Evolutionary conservation across 2,329 filamentous ascomycete species (phyloP), one percentile per base, ranked within the genome.

Genomic region (Talaromyces verruculosus): DNA sequence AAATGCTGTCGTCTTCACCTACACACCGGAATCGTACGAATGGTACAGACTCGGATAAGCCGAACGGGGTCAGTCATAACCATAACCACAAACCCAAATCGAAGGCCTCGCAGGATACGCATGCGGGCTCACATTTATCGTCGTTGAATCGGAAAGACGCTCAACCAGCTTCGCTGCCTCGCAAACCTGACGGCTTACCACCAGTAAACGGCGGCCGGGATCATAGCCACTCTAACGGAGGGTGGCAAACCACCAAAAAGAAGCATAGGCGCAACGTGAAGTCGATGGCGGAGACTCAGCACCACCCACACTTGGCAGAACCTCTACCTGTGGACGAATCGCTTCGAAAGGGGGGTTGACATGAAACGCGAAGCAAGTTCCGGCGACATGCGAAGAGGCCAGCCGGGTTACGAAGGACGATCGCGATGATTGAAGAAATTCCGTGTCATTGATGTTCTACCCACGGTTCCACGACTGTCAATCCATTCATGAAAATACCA

Each of bases 221-320:
- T 39, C 49, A 53, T 25, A 61, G 39, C 7, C 69, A 72, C 13
- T 41, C 67, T n/a, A 72, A 71, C 62, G 67, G 72, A 58, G 75
- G 76, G 63, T 82, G 80, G 80, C 80, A 82, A 69, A 81, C 77
- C 2, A 79, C 78, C 10, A 81, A 80, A 71, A 80, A 78, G 68
- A 81, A 77, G 70, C 73, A 79, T 63, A 79, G 77, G 66, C 76
- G 76, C 67, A 75, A 72, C 51, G 69, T 70, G 53, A 81, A 78
- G 64, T 72, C 73, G 5, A 71, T 76, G 33, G 71, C 71, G 11
- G 78, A 80, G 19, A 66, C 72, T 37, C 72, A 72, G 30, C 61
- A 69, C 19, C 67, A 71, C 30, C 22, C 65, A 17, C 69, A 71
- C 47, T 73, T 75, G 5, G 74, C 72, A 1, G 80, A 82, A 66